Conservation (phyloP, 768 basidiomycete species). For the Suillus subaureus region DNA sequence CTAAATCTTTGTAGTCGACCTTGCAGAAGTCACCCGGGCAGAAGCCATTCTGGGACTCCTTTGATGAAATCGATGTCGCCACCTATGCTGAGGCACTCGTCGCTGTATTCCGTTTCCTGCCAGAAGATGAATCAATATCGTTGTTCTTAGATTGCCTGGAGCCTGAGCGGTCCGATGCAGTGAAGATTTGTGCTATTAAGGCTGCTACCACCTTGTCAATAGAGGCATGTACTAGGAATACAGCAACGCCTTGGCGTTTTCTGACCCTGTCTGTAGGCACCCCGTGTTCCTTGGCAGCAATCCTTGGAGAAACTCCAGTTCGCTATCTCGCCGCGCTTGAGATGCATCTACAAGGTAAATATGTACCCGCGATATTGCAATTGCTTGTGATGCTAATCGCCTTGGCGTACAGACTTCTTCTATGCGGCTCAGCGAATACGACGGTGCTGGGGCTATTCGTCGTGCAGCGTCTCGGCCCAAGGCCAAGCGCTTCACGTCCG, state of each 20-base stretch:
- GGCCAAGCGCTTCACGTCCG: slow-evolving; percentile 55
- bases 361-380: neutral
- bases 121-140: slow-evolving; percentile 58
- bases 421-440: slow-evolving; percentile 61
- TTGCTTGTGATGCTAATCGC: neutral
- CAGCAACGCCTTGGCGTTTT: neutral
- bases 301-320: slow-evolving; percentile 50
- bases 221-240: slow-evolving; percentile 49
- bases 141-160: slow-evolving; percentile 69
- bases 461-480: slow-evolving; percentile 60
- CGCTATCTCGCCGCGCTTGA: slow-evolving; percentile 49
- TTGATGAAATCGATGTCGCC: slow-evolving; percentile 74
- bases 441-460: slow-evolving; percentile 55
- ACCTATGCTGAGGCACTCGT: slow-evolving; percentile 77
- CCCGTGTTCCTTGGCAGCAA: slow-evolving; percentile 58
- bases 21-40: slow-evolving; percentile 36
- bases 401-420: slow-evolving; percentile 44
- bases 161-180: slow-evolving; percentile 77
- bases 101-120: slow-evolving; percentile 69
- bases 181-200: slow-evolving; percentile 77
- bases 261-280: slow-evolving; percentile 41
- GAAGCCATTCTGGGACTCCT: slow-evolving; percentile 71
- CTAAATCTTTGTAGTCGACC: slow-evolving; percentile 6
- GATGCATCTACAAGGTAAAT: slow-evolving; percentile 58
- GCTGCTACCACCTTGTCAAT: slow-evolving; percentile 68